Percentiles rank a stretch among this genome's conserved stretches.
Evolutionary conservation across 768 basidiomycete species (phyloP).

Genomic region (Pisolithus microcarpus): DNA sequence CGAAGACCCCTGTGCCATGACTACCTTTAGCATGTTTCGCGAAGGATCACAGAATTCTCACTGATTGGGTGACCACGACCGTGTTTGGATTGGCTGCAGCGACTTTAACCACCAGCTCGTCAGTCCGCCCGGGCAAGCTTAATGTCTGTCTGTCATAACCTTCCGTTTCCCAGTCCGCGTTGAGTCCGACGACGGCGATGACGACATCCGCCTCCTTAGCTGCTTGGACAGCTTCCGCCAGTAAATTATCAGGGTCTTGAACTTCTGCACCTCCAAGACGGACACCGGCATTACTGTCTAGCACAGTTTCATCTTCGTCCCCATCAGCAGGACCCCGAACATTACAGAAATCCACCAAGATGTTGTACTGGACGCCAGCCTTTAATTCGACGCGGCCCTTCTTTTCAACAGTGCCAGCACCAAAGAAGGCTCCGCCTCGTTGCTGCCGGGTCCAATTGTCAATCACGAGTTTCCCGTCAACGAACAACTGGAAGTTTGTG

Average conservation of each 20-base stretch:
- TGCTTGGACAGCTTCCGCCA: constrained; percentile 55
- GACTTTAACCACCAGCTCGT: constrained; percentile 65
- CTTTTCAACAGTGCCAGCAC: constrained; percentile 57
- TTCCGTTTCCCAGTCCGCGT: constrained; percentile 78
- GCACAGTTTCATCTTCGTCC: constrained; percentile 57
- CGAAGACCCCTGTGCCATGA: constrained; percentile 49
- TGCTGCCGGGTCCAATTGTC: constrained; percentile 79
- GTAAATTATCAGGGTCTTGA: constrained; percentile 46
- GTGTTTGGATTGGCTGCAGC: constrained; percentile 59
- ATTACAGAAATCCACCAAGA: constrained; percentile 68
- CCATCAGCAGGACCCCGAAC: constrained; percentile 66
- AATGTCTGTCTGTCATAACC: constrained; percentile 65
- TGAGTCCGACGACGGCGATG: constrained; percentile 72
- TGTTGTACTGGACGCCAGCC: constrained; percentile 46
- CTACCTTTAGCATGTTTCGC: neutral
- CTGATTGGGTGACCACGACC: constrained; percentile 68
- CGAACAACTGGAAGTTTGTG: constrained; percentile 42
- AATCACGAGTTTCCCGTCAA: constrained; percentile 64
- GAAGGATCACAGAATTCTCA: constrained; percentile 25
- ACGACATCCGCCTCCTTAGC: constrained; percentile 68
- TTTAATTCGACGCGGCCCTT: constrained; percentile 47
- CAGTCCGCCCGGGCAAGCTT: constrained; percentile 64
- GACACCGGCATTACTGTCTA: constrained; percentile 63
- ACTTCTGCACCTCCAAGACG: constrained; percentile 70
- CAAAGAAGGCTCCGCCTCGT: constrained; percentile 65